Evolutionary conservation across 352 stramenopile species (phyloP).

Genomic region (Pythium oligandrum): DNA sequence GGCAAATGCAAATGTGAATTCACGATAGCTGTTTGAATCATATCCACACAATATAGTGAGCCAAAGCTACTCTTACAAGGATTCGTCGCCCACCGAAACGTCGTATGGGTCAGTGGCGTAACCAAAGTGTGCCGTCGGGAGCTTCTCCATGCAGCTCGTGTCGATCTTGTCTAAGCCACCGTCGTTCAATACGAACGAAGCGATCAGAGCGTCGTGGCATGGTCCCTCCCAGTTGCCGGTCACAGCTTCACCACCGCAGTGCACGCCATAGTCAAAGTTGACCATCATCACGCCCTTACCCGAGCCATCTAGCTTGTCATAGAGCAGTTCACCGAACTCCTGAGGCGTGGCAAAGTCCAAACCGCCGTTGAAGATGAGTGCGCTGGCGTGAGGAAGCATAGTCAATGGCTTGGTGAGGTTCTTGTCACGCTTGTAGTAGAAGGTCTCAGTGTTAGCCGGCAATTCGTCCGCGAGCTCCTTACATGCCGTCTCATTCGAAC

Average conservation of each 20-base stretch:
- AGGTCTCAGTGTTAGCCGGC: slow-evolving; percentile 1
- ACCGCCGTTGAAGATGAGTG: slow-evolving; percentile 19
- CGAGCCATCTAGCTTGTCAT: slow-evolving; percentile 13
- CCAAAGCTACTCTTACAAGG: too few relatives aligned
- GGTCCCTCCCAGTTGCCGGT: background rate
- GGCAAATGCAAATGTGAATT: too few relatives aligned
- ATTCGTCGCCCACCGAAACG: too few relatives aligned
- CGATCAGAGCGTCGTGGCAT: slow-evolving; percentile 17
- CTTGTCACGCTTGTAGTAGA: slow-evolving; percentile 21
- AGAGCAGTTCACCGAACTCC: slow-evolving; percentile 21
- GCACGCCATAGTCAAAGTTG: slow-evolving; percentile 19
- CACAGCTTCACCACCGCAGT: slow-evolving; percentile 14
- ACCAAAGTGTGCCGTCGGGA: slow-evolving; percentile 7
- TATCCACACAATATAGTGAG: too few relatives aligned
- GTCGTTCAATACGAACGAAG: slow-evolving; percentile 15
- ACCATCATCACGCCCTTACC: slow-evolving; percentile 19
- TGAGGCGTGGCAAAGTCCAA: slow-evolving; percentile 22
- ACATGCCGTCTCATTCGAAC: slow-evolving; percentile 9
- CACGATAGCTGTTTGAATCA: too few relatives aligned
- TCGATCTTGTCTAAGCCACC: slow-evolving; percentile 15
- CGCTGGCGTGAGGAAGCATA: slow-evolving; percentile 16
- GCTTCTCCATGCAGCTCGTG: slow-evolving; percentile 5
- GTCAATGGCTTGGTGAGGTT: slow-evolving; percentile 9
- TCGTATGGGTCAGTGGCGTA: too few relatives aligned
- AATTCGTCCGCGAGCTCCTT: slow-evolving; percentile 3